These are phyloP conservation scores for Alternaria burnsii DNA, from an alignment of 2,329 filamentous ascomycete genomes.

Conservation along the genomic window DNA sequence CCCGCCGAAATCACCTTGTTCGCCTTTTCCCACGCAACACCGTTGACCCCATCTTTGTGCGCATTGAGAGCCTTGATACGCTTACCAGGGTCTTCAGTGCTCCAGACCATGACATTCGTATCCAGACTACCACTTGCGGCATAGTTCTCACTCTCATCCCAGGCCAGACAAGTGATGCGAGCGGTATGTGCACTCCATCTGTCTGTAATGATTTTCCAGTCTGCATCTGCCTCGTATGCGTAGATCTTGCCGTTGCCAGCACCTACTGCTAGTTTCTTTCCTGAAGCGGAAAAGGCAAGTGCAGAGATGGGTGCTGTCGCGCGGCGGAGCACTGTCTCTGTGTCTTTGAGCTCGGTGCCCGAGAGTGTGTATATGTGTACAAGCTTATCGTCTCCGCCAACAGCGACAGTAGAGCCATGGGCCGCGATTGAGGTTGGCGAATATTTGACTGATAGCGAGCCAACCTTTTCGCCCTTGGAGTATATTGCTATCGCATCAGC, in stretches of 20 bases:
- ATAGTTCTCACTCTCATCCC: slow-evolving; percentile 79
- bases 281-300: slow-evolving; percentile 82
- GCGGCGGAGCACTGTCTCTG: slow-evolving; percentile 66
- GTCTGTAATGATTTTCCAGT: slow-evolving; percentile 80
- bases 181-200: slow-evolving; percentile 77
- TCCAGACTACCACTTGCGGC: slow-evolving; percentile 87
- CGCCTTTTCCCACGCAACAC: slow-evolving; percentile 77
- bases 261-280: slow-evolving; percentile 81
- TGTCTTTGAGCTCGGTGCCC: slow-evolving; percentile 63
- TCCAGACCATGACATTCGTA: slow-evolving; percentile 94
- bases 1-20: slow-evolving; percentile 78
- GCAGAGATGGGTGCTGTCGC: slow-evolving; percentile 77
- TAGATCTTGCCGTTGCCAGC: slow-evolving; percentile 87
- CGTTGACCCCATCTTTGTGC: slow-evolving; percentile 95
- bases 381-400: slow-evolving; percentile 77
- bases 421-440: slow-evolving; percentile 77
- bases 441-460: slow-evolving; percentile 69
- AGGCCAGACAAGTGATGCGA: slow-evolving; percentile 73
- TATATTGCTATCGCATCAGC: slow-evolving; percentile 66
- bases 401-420: slow-evolving; percentile 71
- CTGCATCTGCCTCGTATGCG: slow-evolving; percentile 71
- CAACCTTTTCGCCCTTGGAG: slow-evolving; percentile 66
- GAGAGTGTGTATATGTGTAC: slow-evolving; percentile 77
- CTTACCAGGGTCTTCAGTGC: slow-evolving; percentile 80
- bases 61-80: slow-evolving; percentile 85